Evolutionary conservation across 164 flowering plant species (phyloP).

Genomic region (Chimonanthus salicifolius): DNA sequence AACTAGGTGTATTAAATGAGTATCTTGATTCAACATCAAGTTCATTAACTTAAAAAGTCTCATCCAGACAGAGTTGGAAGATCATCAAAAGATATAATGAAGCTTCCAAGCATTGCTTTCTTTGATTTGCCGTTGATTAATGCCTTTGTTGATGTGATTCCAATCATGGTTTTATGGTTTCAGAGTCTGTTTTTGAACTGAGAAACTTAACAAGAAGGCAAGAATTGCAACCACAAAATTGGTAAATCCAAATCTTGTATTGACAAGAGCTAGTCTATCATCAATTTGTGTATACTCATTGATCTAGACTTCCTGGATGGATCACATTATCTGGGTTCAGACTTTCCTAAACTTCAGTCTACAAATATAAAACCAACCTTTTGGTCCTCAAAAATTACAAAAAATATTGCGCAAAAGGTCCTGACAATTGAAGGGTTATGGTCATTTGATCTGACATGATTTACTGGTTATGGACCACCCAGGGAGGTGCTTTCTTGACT

Average conservation of each 20-base stretch:
- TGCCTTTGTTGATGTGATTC: not conserved
- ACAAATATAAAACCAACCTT: not conserved
- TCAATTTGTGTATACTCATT: not conserved
- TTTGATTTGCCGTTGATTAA: no score
- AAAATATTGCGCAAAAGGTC: not conserved
- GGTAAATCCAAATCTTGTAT: not conserved
- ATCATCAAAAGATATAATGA: not conserved
- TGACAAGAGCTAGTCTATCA: not conserved
- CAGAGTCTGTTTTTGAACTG: not conserved
- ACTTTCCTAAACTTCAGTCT: not conserved
- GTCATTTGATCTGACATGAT: not conserved
- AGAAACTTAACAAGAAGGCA: not conserved
- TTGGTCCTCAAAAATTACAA: not conserved
- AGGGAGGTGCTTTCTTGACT: not conserved
- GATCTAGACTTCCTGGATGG: not conserved
- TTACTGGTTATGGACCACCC: not conserved
- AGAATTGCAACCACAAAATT: not conserved
- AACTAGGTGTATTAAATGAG: not conserved
- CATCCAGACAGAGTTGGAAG: not conserved
- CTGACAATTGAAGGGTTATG: not conserved
- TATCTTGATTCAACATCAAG: not conserved
- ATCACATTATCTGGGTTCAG: not conserved
- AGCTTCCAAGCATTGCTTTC: no score
- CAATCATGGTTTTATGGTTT: not conserved
- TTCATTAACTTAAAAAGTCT: no score